Base-by-base conservation (phyloP, 805 yeast genomes). In the Kluyveromyces aestuarii region DNA sequence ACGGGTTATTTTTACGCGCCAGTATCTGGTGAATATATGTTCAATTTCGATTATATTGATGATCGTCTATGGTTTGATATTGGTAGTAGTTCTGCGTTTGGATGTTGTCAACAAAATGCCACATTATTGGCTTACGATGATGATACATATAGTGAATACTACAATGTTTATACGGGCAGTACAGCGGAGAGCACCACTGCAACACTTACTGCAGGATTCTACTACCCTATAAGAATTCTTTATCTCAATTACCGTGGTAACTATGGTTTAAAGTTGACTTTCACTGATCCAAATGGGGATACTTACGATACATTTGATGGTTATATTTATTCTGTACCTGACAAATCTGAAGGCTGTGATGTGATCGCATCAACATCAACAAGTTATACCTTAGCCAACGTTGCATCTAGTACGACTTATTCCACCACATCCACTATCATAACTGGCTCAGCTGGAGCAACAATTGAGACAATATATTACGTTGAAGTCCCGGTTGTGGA, bases 1-100 rank as follows among this genome's bases (percentile, higher is more conserved):
- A 60, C 62, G 8, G 63, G 63, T 37, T 63, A 57, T 48, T 57
- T 57, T 52, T 36, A 45, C 17, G 62, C 72, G 8, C 49, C 55
- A 6, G 50, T 41, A 13, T 52, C 63, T 18, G 73, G 72, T 50
- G 41, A 53, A 6, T 69, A 66, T 43, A 48, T 49, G 1, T 57
- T 68, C 48, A 35, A 50, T 7, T 48, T 67, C 37, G 42, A 41
- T 4, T 41, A 43, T 11, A 57, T 61, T 40, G 72, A 69, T 53
- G 72, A 69, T 51, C 53, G 56, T 27, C 63, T 56, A 16, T 61
- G 60, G 54, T 64, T 71, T 41, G 58, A 55, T 45, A 51, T 63
- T 45, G 69, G 68, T 41, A 55, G 52, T 16, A 62, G 63, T 11
- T 59, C 55, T 47, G 67, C 66, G 6, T 62, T 70, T 25, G 60